Base-by-base conservation (phyloP, 371 early-diverging fungal species). In the Apophysomyces elegans region DNA sequence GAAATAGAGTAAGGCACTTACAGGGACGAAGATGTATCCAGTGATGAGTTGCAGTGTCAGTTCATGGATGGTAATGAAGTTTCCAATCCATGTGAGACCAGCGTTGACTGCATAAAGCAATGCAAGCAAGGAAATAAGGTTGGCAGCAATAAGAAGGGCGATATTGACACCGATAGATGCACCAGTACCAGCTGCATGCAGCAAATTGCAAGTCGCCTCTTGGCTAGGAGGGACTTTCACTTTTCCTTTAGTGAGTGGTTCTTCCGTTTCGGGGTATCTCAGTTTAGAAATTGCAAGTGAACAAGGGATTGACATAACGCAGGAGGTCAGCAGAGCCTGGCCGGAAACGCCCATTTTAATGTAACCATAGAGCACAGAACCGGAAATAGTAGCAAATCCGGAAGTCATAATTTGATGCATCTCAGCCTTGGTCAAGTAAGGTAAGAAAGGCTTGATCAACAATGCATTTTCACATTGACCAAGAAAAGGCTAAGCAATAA, bases 271-370 rank as follows among this genome's bases (percentile, higher is more conserved):
- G 1, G 96, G 96, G 70, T 85, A 90, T n/a, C 72, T 67, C 13
- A 72, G 60, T 83, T 95, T 95, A 80, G 93, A 92, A 50, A 96
- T 84, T 32, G 93, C 89, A 39, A 96, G 74, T 5, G 93, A 90
- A 73, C 93, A 91, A 1, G 96, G 96, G 50, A 95, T 90, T 13
- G 96, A 96, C 95, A 95, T 95, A 84, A 95, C 84, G 73, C 95
- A 95, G 4, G 93, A 88, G 1, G 95, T 94, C 70, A 93, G 79
- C 9, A 93, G 69, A 37, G 88, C 84, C 44, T 86, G 78, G 26
- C 90, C 82, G 59, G 86, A 80, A 2, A 90, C 87, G 47, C 90
- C 90, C 75, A 92, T 78, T 4, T 84, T 73, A 68, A 91, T 78
- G 67, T 91, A 91, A 26, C 86, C 91, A 63, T 90, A 83, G 38